phyloP scores from a whole-genome alignment of 2,329 filamentous ascomycete genomes.

The Arthroderma uncinatum region DNA sequence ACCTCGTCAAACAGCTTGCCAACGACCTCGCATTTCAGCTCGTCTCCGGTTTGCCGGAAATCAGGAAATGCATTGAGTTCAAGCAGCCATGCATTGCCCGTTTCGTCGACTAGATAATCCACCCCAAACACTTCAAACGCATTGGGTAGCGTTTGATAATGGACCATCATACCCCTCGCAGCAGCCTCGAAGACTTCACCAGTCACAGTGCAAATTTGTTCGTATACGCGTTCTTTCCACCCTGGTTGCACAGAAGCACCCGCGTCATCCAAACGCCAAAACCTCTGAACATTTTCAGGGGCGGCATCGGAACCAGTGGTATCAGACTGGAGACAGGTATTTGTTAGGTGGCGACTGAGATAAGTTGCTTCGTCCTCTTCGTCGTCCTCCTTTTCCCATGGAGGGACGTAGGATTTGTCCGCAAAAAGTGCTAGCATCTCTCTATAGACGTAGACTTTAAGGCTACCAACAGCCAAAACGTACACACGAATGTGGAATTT shows the following conservation, averaged over 20 bases:
- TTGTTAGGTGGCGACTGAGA: slow-evolving; percentile 74
- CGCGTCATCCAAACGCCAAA: slow-evolving; percentile 55
- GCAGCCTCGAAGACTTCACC: slow-evolving; percentile 78
- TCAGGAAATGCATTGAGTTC: slow-evolving; percentile 96
- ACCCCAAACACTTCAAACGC: slow-evolving; percentile 87
- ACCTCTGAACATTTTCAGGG: slow-evolving; percentile 58
- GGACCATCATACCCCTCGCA: slow-evolving; percentile 67
- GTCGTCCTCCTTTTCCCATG: slow-evolving; percentile 35
- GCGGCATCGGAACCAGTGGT: slow-evolving; percentile 30
- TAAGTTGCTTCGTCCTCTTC: slow-evolving; percentile 29
- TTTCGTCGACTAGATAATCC: slow-evolving; percentile 70
- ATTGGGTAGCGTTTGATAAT: slow-evolving; percentile 83
- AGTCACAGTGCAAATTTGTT: slow-evolving; percentile 62
- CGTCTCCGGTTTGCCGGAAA: slow-evolving; percentile 78
- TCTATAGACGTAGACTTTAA: slow-evolving; percentile 75
- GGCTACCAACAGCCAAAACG: slow-evolving; percentile 65
- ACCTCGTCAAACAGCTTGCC: slow-evolving; percentile 65
- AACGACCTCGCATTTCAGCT: slow-evolving; percentile 56
- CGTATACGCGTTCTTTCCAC: slow-evolving; percentile 54
- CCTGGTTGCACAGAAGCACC: slow-evolving; percentile 18
- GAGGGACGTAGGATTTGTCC: slow-evolving; percentile 57
- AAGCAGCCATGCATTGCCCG: slow-evolving; percentile 59
- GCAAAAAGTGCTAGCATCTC: slow-evolving; percentile 93
- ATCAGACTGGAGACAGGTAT: slow-evolving; percentile 76
- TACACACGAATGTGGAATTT: slow-evolving; percentile 97